Percentiles rank a stretch among this genome's conserved stretches.
Evolutionary conservation across 176 grass and related monocot species (phyloP).

Genomic region (Rhynchospora breviuscula): DNA sequence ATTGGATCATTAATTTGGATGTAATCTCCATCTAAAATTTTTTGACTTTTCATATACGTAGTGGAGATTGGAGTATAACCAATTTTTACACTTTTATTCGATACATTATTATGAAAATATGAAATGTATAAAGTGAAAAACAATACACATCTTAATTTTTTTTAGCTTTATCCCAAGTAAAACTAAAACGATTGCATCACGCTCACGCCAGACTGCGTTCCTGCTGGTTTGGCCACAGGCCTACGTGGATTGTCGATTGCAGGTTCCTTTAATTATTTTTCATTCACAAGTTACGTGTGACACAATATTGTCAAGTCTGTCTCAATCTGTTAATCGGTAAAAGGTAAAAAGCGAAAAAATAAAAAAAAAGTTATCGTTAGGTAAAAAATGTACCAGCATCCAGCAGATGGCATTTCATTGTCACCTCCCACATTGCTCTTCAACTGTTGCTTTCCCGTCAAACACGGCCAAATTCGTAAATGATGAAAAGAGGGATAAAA

Average conservation of each 20-base stretch:
- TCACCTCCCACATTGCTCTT: conserved; percentile 2
- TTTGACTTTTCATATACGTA: too few relatives aligned
- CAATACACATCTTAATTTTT: too few relatives aligned
- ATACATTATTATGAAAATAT: too few relatives aligned
- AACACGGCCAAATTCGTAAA: background rate
- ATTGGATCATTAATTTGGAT: too few relatives aligned
- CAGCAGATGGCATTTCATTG: background rate
- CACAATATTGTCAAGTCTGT: background rate
- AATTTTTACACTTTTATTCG: too few relatives aligned
- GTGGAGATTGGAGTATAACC: too few relatives aligned
- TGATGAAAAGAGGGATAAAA: background rate
- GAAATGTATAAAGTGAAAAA: too few relatives aligned
- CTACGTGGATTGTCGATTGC: background rate
- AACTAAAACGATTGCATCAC: too few relatives aligned
- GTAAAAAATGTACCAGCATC: background rate
- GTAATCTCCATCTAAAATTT: too few relatives aligned
- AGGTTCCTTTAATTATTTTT: background rate
- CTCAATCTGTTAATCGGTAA: background rate
- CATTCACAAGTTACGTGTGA: background rate
- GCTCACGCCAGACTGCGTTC: too few relatives aligned
- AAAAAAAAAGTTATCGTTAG: background rate
- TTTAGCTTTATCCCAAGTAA: too few relatives aligned
- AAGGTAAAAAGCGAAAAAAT: background rate
- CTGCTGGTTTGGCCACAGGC: too few relatives aligned
- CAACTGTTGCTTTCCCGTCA: background rate